Percentiles rank a stretch among this genome's conserved stretches.
These are phyloP conservation scores for Cordia subcordata DNA, from an alignment of 257 asterid genomes.

Conservation along the genomic window DNA sequence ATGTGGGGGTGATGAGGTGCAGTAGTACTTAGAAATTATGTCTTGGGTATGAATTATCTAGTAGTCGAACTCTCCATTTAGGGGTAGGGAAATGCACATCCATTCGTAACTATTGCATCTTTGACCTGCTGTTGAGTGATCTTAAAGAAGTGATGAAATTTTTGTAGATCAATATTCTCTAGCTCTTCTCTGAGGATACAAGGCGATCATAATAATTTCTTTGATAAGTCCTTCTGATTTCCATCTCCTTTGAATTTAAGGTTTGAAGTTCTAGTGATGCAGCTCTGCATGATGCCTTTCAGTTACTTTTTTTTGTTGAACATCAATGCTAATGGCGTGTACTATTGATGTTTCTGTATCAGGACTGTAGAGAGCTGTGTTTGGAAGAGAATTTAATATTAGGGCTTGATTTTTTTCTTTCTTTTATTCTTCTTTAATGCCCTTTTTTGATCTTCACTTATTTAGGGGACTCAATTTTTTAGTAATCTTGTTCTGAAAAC, in stretches of 20 bases:
- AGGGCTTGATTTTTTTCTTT: not conserved
- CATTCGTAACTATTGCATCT: not conserved
- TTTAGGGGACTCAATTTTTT: not conserved
- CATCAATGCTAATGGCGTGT: no score
- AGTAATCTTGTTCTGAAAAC: slow-evolving; percentile 9
- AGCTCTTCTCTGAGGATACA: not conserved
- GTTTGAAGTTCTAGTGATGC: no score
- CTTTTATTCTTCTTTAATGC: no score
- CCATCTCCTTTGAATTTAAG: no score
- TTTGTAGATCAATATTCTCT: not conserved
- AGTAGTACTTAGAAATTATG: no score
- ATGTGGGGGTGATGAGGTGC: no score
- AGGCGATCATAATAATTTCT: not conserved
- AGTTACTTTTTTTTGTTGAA: no score
- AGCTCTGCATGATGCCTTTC: no score
- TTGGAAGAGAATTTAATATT: not conserved
- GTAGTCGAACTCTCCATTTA: not conserved
- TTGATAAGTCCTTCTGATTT: no score
- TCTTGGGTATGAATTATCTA: not conserved
- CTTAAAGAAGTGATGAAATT: not conserved
- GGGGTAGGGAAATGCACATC: not conserved
- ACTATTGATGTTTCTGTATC: not conserved
- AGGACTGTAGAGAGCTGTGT: not conserved
- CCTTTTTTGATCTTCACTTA: slow-evolving; percentile 5
- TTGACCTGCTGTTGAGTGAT: not conserved